Evolutionary conservation across 805 yeast genomes (phyloP), one percentile per base, ranked within the genome.

Genomic region (Starmerella geochares): DNA sequence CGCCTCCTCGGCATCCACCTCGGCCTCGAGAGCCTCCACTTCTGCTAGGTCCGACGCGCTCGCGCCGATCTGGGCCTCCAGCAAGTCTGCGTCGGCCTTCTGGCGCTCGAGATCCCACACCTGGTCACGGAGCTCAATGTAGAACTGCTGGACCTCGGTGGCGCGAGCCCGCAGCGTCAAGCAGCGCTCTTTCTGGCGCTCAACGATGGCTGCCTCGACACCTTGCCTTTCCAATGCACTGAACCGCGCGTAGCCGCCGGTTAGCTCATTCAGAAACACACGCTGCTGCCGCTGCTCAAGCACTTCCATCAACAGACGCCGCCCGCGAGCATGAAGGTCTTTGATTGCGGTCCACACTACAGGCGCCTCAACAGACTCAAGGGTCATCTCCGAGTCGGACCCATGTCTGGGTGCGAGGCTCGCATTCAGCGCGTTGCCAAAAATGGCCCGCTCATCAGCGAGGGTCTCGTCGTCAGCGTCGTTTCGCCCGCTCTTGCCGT

Each of bases 111-210:
- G 44, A 16, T 11, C 33, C 24, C 44, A 20, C 16, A 40, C 33
- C n/a, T 2, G 33, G 24, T 40, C 44, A n/a, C 24, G 23, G 16
- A 37, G 41, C 41, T 23, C 41, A n/a, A 37, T 19, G 13, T 23
- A 37, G 11, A 23, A 8, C 41, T 37, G 29, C 29, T 37, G 41
- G 10, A 37, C 41, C 20, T 20, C 20, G 10, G 41, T 37, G 29
- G 41, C 41, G 17, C 41, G 41, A 13, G 19, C 29, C 13, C 41
- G 41, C 29, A 24, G 29, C 7, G 29, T 37, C 29, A 21, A 14
- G 11, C 29, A 21, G 17, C 44, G 31, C 44, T 40, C 44, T 19
- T 27, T 25, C 44, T 40, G 33, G 16, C 44, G 44, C 44, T 40
- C 33, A 6, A 40, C 33, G 16, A 40, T 40, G 10, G 44, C 44